These are phyloP conservation scores for Metschnikowia arizonensis DNA, from an alignment of 805 yeast species.

Conservation along the genomic window DNA sequence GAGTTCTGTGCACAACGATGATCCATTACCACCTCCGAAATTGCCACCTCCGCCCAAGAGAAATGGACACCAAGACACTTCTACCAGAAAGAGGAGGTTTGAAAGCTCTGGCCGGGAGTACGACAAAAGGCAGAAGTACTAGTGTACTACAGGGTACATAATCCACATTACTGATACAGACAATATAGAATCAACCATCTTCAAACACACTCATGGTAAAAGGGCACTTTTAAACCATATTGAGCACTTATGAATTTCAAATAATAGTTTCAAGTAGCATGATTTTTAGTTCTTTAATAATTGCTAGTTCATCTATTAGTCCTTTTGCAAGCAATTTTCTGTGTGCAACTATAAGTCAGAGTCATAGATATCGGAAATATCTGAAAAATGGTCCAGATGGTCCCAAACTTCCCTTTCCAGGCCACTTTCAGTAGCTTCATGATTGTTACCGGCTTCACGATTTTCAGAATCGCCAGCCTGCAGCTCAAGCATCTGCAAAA, in stretches of 20 bases:
- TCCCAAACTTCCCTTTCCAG: neutral
- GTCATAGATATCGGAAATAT: constrained; percentile 5
- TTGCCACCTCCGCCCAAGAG: constrained; percentile 14
- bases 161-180: neutral
- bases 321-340: too few species aligned
- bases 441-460: neutral
- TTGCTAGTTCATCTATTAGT: too few species aligned
- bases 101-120: constrained; percentile 25
- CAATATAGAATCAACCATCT: neutral
- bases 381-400: constrained; percentile 8
- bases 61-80: neutral
- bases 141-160: too few species aligned
- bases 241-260: too few species aligned
- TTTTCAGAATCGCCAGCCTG: constrained; percentile 1
- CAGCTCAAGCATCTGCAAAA: constrained; percentile 1
- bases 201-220: too few species aligned
- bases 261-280: too few species aligned
- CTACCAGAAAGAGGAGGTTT: constrained; percentile 20
- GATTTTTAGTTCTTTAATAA: too few species aligned
- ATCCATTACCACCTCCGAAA: constrained; percentile 18
- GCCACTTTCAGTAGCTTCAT: neutral
- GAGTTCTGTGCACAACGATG: constrained; percentile 5
- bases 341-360: neutral
- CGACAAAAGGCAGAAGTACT: constrained; percentile 32
- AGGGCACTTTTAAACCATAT: too few species aligned